Evolutionary conservation across 179 eudicot species (phyloP).

Genomic region (Sideroxylon spinosum): DNA sequence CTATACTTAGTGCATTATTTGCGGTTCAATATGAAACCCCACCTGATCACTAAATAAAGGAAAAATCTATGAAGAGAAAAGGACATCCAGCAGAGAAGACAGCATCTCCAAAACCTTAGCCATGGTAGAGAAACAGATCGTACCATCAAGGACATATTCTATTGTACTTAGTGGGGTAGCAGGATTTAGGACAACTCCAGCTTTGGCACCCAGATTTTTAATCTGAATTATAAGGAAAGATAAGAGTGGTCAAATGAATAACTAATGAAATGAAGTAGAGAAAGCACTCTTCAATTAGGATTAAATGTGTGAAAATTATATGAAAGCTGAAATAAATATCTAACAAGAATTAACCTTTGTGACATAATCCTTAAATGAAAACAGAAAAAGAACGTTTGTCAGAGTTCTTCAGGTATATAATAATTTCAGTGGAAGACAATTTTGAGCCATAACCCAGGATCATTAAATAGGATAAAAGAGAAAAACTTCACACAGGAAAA

Average conservation of each 20-base stretch:
- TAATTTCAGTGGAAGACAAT: background rate
- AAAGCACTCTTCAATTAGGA: background rate
- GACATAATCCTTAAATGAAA: background rate
- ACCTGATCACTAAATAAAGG: background rate
- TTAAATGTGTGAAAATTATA: background rate
- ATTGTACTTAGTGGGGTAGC: constrained; percentile 73
- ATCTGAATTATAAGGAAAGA: constrained; percentile 43
- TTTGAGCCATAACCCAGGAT: background rate
- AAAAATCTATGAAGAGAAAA: background rate
- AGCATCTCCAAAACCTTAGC: background rate
- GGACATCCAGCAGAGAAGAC: background rate
- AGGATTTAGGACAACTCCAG: constrained; percentile 97
- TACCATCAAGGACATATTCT: constrained; percentile 96
- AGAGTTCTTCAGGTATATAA: background rate
- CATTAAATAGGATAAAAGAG: background rate
- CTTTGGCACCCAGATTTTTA: constrained; percentile 94
- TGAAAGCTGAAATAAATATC: background rate
- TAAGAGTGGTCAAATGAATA: constrained; percentile 9
- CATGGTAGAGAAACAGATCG: constrained; percentile 21
- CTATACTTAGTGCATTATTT: background rate
- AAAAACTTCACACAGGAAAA: background rate
- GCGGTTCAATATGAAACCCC: background rate
- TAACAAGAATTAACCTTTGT: constrained; percentile 1
- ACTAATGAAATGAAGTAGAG: background rate
- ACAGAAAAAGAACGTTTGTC: background rate